Conservation (phyloP, 2,329 filamentous ascomycete species). For the Arthroderma sp. region DNA sequence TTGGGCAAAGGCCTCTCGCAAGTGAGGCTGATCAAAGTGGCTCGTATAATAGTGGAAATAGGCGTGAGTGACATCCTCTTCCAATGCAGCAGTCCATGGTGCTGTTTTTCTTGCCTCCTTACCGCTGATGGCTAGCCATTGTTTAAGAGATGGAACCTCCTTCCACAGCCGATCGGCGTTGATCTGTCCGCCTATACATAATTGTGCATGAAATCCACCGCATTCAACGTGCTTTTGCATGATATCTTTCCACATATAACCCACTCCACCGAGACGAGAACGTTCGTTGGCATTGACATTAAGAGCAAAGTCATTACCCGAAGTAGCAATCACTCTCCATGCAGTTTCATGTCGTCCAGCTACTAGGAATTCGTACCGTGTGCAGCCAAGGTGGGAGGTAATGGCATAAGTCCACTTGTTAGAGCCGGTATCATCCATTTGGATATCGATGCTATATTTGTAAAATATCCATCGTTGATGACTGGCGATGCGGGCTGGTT, state of each 20-base stretch:
- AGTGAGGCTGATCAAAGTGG: constrained; percentile 91
- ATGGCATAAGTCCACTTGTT: constrained; percentile 97
- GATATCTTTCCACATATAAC: constrained; percentile 98
- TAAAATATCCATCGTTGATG: constrained; percentile 95
- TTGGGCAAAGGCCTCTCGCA: constrained; percentile 92
- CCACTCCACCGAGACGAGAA: constrained; percentile 71
- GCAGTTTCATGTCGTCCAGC: constrained; percentile 79
- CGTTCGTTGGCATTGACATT: constrained; percentile 79
- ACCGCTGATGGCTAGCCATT: constrained; percentile 87
- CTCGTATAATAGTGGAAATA: constrained; percentile 99
- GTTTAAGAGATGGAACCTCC: constrained; percentile 82
- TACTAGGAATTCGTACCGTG: constrained; percentile 93
- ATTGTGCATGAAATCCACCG: constrained; percentile 85
- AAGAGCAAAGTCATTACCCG: constrained; percentile 87
- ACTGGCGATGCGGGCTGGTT: constrained; percentile 67
- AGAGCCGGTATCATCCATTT: constrained; percentile 66
- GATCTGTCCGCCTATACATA: constrained; percentile 87
- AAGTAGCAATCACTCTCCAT: constrained; percentile 94
- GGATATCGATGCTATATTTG: constrained; percentile 80
- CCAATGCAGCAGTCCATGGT: constrained; percentile 83
- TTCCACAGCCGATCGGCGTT: constrained; percentile 95
- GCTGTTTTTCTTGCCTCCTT: constrained; percentile 86
- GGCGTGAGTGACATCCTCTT: constrained; percentile 89
- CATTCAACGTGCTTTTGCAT: constrained; percentile 95
- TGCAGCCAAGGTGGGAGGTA: constrained; percentile 91